Evolutionary conservation across 495 filamentous ascomycete genomes (phyloP).

Genomic region (Podospora tetraspora): DNA sequence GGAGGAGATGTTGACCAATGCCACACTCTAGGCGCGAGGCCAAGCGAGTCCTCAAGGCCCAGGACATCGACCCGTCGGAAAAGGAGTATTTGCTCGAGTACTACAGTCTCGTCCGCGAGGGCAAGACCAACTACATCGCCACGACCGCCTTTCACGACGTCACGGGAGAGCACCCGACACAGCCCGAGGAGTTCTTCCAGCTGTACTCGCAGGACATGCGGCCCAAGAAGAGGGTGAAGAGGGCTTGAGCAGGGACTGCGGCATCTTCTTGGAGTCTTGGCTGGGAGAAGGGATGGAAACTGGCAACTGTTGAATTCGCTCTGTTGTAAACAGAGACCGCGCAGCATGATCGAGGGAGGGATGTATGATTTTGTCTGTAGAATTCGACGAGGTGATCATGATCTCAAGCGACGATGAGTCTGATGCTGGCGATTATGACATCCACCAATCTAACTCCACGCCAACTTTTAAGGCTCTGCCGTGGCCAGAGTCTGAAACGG

Average conservation of each 20-base stretch:
- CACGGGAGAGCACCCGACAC: conserved; percentile 46
- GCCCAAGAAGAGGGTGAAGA: conserved; percentile 39
- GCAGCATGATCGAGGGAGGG: not conserved
- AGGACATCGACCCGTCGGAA: conserved; percentile 45
- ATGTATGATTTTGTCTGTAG: not conserved
- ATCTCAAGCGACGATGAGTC: too few species aligned
- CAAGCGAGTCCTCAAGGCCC: conserved; percentile 39
- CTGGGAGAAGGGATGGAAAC: not conserved
- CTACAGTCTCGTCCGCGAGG: conserved; percentile 53
- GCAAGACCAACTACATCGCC: conserved; percentile 57
- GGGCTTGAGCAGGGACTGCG: not conserved
- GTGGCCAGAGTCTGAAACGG: too few species aligned
- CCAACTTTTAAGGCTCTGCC: too few species aligned
- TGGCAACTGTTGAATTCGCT: not conserved
- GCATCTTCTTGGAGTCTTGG: not conserved
- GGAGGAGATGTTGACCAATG: conserved; percentile 14
- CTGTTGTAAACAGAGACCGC: not conserved
- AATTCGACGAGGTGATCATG: too few species aligned
- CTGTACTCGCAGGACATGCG: conserved; percentile 43
- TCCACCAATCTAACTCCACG: too few species aligned
- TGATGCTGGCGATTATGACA: too few species aligned
- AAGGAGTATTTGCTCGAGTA: conserved; percentile 53
- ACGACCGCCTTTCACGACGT: conserved; percentile 52
- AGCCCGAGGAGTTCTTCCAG: conserved; percentile 51
- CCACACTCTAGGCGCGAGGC: conserved; percentile 37